Conservation (phyloP, 1,284 basidiomycete genomes). For the Ustilago xerochloae region DNA sequence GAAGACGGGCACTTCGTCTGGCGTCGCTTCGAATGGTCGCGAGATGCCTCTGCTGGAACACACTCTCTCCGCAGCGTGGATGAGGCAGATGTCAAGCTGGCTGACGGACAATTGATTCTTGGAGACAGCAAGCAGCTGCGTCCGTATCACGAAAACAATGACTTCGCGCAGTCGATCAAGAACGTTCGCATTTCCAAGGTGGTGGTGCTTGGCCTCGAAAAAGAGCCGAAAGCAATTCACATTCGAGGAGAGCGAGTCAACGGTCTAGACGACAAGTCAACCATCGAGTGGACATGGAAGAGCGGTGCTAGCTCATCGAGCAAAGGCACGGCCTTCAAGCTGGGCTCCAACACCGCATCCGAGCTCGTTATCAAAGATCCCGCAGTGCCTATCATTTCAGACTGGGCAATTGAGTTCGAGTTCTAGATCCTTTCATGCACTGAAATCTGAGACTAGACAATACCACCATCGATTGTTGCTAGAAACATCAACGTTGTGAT, state of each 20-base stretch:
- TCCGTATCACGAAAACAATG: conserved; percentile 37
- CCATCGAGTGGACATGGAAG: conserved; percentile 52
- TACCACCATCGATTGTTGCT: too few relatives aligned
- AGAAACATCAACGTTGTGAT: too few relatives aligned
- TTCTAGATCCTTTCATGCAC: conserved; percentile 13
- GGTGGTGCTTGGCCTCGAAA: conserved; percentile 60
- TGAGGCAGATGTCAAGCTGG: conserved; percentile 28
- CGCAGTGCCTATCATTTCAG: conserved; percentile 43
- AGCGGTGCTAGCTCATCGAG: conserved; percentile 33
- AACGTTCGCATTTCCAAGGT: conserved; percentile 62
- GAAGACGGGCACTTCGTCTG: conserved; percentile 82
- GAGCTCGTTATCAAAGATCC: conserved; percentile 63
- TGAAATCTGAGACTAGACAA: too few relatives aligned
- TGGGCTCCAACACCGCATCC: conserved; percentile 35
- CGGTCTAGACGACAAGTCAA: not conserved
- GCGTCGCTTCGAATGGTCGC: conserved; percentile 55
- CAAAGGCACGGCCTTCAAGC: conserved; percentile 16
- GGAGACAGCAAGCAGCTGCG: conserved; percentile 46
- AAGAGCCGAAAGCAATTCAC: conserved; percentile 35
- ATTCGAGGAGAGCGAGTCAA: conserved; percentile 31
- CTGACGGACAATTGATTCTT: conserved; percentile 18
- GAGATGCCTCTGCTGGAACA: conserved; percentile 11
- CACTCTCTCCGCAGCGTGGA: conserved; percentile 41
- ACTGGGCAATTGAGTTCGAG: conserved; percentile 58
- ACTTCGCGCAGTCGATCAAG: conserved; percentile 51